phyloP scores from a whole-genome alignment of 163 green algal species.

The Coccomyxa subellipsoidea region DNA sequence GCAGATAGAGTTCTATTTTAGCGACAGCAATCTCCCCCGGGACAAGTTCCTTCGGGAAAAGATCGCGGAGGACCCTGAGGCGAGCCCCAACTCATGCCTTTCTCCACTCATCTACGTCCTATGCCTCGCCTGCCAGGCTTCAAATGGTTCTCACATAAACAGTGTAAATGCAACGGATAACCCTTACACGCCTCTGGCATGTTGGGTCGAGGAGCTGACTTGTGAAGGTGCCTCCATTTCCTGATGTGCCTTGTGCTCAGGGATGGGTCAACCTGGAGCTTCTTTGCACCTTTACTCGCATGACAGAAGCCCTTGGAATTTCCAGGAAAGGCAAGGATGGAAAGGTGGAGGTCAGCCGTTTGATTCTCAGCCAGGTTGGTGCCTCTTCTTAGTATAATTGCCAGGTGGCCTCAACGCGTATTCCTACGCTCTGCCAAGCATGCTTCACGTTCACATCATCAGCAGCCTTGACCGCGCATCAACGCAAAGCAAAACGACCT shows the following conservation, averaged over 20 bases:
- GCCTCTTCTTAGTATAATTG: too few species aligned
- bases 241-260: neutral
- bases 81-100: neutral
- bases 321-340: neutral
- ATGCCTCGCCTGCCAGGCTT: too few species aligned
- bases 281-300: conserved; percentile 64
- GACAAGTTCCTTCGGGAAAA: conserved; percentile 88
- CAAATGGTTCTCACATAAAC: too few species aligned
- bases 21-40: conserved; percentile 92
- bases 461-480: too few species aligned
- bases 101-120: neutral
- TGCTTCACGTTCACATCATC: too few species aligned
- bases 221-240: too few species aligned
- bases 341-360: neutral
- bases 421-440: too few species aligned
- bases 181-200: too few species aligned
- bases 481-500: too few species aligned
- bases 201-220: too few species aligned
- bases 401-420: too few species aligned
- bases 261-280: conserved; percentile 50
- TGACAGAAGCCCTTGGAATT: conserved; percentile 44
- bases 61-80: conserved; percentile 60
- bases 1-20: conserved; percentile 99
- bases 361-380: neutral
- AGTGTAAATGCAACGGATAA: too few species aligned